Base-by-base conservation (phyloP, 169 alveolate genomes). In the Plasmodium cynomolgi region DNA sequence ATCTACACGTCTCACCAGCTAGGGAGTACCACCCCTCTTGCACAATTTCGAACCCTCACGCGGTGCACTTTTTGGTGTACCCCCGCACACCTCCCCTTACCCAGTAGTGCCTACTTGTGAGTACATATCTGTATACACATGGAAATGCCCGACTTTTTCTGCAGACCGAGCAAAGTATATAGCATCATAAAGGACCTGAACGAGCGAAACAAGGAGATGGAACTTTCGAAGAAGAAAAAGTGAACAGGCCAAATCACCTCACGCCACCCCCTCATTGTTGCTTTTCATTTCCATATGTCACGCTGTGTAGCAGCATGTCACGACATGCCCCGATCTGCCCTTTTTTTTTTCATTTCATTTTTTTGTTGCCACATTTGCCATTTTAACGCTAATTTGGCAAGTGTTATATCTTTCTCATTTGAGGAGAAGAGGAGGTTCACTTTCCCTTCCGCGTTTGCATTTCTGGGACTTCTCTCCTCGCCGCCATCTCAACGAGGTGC, bases 131-230 rank as follows among this genome's bases (percentile, higher is more conserved):
- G 0, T 3, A 11, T 5, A 50, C 62, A 50, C 62, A 15, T 50
- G 62, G 62, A 8, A 50, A 50, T 50, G 23, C 62, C 23, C 62
- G 3, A 50, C 62, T 44, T 37, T 11, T 37, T 23, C 75, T 68
- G 71, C 85, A 90, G 94, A 72, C 94, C 94, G 33, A 80, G 83
- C 71, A 90, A 90, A 90, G 94, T 90, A 13, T 17, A 85, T 23
- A 90, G 91, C 50, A 81, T 90, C 74, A 81, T 90, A 74, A 90
- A 90, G 75, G 94, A 90, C 62, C 91, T 90, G 23, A 90, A 90
- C 41, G 94, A 90, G 73, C 82, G 94, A 37, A 90, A 90, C 54
- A 90, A 90, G 74, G 94, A 90, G 74, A 90, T 90, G 17, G 94
- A 90, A 44, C 3, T 90, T 31, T 71, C 84, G 7, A 79, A 90